Percentiles rank a stretch among this genome's conserved stretches.
These are phyloP conservation scores for Zygoascus sp. DNA, from an alignment of 1,139 yeast genomes.

Conservation along the genomic window DNA sequence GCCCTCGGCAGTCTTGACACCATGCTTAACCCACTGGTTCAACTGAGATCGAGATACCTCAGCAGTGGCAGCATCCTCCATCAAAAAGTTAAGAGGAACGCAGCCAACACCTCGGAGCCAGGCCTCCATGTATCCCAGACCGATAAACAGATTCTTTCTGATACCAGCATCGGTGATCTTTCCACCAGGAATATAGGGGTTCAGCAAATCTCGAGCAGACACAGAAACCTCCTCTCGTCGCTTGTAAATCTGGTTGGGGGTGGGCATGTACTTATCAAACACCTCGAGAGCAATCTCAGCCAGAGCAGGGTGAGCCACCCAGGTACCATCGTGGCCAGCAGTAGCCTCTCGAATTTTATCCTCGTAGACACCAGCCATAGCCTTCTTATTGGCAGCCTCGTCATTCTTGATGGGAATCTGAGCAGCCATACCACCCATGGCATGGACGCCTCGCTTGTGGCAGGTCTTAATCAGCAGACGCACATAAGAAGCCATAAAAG, in stretches of 20 bases:
- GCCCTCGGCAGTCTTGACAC: conserved; percentile 54
- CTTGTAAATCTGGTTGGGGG: conserved; percentile 72
- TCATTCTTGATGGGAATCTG: conserved; percentile 74
- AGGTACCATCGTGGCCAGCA: conserved; percentile 77
- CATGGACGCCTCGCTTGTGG: conserved; percentile 72
- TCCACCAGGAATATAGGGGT: conserved; percentile 64
- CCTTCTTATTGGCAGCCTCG: conserved; percentile 56
- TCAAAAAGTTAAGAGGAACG: conserved; percentile 75
- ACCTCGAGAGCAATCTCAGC: conserved; percentile 72
- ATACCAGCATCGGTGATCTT: conserved; percentile 68
- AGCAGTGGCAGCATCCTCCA: conserved; percentile 89
- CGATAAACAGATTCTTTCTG: conserved; percentile 65
- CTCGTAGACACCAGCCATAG: conserved; percentile 66
- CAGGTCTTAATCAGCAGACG: conserved; percentile 63
- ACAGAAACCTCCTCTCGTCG: conserved; percentile 47
- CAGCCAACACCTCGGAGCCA: conserved; percentile 79
- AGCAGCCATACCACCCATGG: conserved; percentile 86
- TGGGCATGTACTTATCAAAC: conserved; percentile 77
- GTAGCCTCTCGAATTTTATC: conserved; percentile 71
- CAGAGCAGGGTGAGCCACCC: conserved; percentile 81
- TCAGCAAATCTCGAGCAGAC: conserved; percentile 63
- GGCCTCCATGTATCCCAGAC: conserved; percentile 74
- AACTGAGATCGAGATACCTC: conserved; percentile 79
- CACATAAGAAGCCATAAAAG: conserved; percentile 70
- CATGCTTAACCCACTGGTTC: conserved; percentile 82